Evolutionary conservation across 495 filamentous ascomycete genomes (phyloP), one percentile per base, ranked within the genome.

Genomic region (Elasticomyces elasticus): DNA sequence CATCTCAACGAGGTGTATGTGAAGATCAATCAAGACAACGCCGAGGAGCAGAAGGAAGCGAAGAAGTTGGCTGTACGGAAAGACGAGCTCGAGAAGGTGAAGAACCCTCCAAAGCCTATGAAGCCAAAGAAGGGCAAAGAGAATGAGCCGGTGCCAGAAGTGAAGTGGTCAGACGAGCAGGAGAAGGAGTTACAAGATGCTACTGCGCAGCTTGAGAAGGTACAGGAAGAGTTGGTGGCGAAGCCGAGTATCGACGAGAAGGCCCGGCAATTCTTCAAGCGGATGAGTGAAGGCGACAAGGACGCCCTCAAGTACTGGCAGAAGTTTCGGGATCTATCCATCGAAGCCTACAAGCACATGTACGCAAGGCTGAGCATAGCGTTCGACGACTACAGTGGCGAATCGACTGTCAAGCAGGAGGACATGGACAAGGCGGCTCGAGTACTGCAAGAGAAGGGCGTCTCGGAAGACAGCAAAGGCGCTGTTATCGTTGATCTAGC

Each of bases 341-440:
- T 96, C 60, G 73, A 78, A 54, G 83, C 84, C 64, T 95, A 95
- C 72, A 83, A 86, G 69, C 71, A 81, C 59, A 87, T 87, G 2
- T 91, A 90, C 62, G 81, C 84, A 31, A 79, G 87, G 49, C 76
- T 92, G 19, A 96, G 95, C 71, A 96, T 98, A 64, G 76, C 81
- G 53, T 98, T 90, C 62, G 90, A 96, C 66, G 83, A 88, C 49
- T 98, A 98, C 74, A 86, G 84, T 30, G 91, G 91, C 30, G 92
- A 98, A 70, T 91, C 86, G n/a, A 87, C 94, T 64, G 85, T 98
- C 48, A 79, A 80, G 52, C 79, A 84, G 59, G 86, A 87, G 64
- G 81, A 80, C 57, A 95, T 98, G 87, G 78, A 82, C 37, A 71
- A 72, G 50, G 74, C 79, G 15, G 84, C 80, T 26, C 71, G 75